Conservation (phyloP, 106 monocot genomes). For the Iris macrosiphon region DNA sequence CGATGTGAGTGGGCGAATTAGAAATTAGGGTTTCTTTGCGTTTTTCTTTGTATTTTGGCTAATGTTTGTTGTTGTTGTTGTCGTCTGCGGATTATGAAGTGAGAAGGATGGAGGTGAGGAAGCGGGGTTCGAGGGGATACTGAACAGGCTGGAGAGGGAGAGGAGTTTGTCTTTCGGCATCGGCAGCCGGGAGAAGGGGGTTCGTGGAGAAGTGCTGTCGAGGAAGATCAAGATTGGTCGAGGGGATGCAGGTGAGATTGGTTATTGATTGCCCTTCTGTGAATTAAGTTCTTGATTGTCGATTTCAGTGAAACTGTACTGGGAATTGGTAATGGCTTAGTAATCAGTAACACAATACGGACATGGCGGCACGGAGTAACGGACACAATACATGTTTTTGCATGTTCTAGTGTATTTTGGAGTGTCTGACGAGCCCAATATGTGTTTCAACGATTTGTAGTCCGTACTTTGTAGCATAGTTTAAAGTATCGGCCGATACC, state of each 20-base stretch:
- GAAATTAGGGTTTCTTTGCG: not conserved
- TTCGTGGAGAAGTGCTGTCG: not conserved
- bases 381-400: no score
- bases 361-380: no score
- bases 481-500: no score
- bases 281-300: not conserved
- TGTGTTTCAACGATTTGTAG: no score
- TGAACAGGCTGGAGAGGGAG: slow-evolving; percentile 36
- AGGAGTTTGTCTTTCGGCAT: slow-evolving; percentile 7
- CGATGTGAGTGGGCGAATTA: slow-evolving; percentile 14
- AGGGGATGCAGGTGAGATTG: slow-evolving; percentile 11
- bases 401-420: no score
- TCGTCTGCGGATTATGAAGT: slow-evolving; percentile 9
- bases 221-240: slow-evolving; percentile 7
- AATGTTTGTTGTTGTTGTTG: not conserved
- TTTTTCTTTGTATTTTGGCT: not conserved
- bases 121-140: slow-evolving; percentile 30
- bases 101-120: slow-evolving; percentile 12
- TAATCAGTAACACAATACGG: no score
- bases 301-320: no score
- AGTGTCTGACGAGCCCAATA: no score
- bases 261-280: not conserved
- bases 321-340: no score
- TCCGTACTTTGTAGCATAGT: no score
- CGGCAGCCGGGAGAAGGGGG: not conserved